Evolutionary conservation across 2,329 filamentous ascomycete species (phyloP).

Genomic region (Colletotrichum tropicicola): DNA sequence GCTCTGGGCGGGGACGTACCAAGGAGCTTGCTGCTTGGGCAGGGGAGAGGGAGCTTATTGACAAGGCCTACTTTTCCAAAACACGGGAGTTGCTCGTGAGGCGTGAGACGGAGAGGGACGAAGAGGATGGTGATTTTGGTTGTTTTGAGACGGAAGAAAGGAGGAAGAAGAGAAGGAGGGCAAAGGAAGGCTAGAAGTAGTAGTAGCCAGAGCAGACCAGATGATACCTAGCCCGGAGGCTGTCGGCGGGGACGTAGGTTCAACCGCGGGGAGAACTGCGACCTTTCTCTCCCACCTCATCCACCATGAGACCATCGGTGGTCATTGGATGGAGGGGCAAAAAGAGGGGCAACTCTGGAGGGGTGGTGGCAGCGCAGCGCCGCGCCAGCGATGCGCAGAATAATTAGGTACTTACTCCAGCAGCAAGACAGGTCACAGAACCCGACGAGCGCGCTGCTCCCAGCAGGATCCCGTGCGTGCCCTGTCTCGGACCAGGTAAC

Average conservation of each 20-base stretch:
- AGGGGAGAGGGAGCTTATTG: too few species aligned
- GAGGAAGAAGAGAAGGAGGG: conserved; percentile 6
- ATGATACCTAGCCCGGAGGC: conserved; percentile 30
- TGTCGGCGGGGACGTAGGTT: conserved; percentile 31
- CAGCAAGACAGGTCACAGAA: not conserved
- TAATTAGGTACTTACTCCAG: not conserved
- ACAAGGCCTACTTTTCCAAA: too few species aligned
- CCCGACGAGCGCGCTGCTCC: conserved; percentile 9
- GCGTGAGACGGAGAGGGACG: not conserved
- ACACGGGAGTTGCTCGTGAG: not conserved
- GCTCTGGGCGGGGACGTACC: too few species aligned
- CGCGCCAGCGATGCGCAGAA: conserved; percentile 29
- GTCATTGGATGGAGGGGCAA: conserved; percentile 26
- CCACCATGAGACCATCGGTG: conserved; percentile 8
- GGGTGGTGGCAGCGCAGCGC: not conserved
- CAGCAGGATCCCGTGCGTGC: conserved; percentile 20
- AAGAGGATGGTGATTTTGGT: not conserved
- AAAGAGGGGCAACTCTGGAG: conserved; percentile 24
- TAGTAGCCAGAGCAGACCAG: conserved; percentile 23
- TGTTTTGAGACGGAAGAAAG: not conserved
- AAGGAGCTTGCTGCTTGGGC: not conserved
- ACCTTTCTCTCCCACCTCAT: conserved; percentile 7
- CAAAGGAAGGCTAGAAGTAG: conserved; percentile 15
- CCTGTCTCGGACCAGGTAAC: conserved; percentile 23
- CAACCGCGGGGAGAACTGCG: conserved; percentile 29